Conservation (phyloP, 306 rosid genomes). For the Castanea crenata region DNA sequence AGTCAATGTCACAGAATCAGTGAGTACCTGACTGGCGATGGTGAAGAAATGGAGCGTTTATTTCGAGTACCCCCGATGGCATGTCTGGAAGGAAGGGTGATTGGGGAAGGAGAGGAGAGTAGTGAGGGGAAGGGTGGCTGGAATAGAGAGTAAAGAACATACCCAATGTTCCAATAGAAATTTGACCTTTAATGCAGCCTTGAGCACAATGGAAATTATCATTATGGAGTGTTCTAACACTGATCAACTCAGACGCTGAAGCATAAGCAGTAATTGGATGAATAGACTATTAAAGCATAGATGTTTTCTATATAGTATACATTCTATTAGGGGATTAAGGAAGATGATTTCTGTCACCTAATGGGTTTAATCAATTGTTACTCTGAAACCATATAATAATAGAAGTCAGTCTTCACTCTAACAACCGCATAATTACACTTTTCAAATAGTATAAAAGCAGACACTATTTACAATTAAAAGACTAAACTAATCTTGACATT, state of each 20-base stretch:
- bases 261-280: background rate
- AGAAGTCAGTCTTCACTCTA: no score
- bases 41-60: background rate
- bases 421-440: no score
- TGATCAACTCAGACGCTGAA: background rate
- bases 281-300: background rate
- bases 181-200: background rate
- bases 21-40: no score
- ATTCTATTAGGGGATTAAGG: slow-evolving; percentile 16
- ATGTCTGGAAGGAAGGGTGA: no score
- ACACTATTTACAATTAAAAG: no score
- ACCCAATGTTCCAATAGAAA: background rate
- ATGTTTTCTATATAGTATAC: no score
- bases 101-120: no score
- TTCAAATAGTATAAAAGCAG: no score
- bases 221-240: background rate
- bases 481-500: background rate
- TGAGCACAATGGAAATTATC: background rate
- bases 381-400: background rate
- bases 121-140: no score
- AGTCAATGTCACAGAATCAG: no score
- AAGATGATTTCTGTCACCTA: slow-evolving; percentile 19
- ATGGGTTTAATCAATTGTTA: slow-evolving; percentile 14
- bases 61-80: background rate
- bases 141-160: background rate